Evolutionary conservation across 441 rosid species (phyloP), one percentile per base, ranked within the genome.

Genomic region (Cnidoscolus chayamansa): DNA sequence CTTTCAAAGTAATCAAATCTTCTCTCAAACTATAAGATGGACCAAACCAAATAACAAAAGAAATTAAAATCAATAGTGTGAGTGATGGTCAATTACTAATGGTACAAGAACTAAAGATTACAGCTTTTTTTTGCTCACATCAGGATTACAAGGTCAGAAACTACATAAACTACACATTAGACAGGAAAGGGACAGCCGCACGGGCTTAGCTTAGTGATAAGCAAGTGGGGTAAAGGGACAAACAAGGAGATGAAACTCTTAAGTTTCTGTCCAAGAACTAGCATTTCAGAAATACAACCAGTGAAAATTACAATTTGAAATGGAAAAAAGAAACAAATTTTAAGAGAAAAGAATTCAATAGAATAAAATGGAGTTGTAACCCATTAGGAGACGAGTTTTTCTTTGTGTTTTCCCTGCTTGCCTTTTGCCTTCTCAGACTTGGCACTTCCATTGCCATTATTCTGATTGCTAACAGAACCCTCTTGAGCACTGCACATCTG

Each of bases 401-500:
- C 90, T 84, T 25, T 89, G 77, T 83, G 91, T 75, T 85, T 88
- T 71, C 85, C 90, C 70, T 80, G 82, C 73, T 83, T 80, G 20
- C 84, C 86, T 74, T 84, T 94, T 37, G 81, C 80, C 85, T 84
- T 91, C 87, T 84, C 95, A 13, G 75, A 56, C 85, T 88, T 86
- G 71, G 75, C 84, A 71, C 75, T 78, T 70, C 76, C 81, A 15
- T 67, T 78, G 71, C 76, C 81, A 15, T 67, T 81, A 67, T 86
- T 89, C 74, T 86, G 92, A 71, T 89, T 90, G 71, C 90, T 82
- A 54, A 90, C 91, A 8, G 97, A 90, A 20, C 89, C 91, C 76
- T 94, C 97, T 73, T 89, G 87, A 10, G 93, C 99, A 74, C 99
- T 92, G 73, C 98, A 92, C 97, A 95, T 92, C 78, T 92, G 99